Evolutionary conservation across 768 basidiomycete species (phyloP).

Genomic region (Termitomyces sp.): DNA sequence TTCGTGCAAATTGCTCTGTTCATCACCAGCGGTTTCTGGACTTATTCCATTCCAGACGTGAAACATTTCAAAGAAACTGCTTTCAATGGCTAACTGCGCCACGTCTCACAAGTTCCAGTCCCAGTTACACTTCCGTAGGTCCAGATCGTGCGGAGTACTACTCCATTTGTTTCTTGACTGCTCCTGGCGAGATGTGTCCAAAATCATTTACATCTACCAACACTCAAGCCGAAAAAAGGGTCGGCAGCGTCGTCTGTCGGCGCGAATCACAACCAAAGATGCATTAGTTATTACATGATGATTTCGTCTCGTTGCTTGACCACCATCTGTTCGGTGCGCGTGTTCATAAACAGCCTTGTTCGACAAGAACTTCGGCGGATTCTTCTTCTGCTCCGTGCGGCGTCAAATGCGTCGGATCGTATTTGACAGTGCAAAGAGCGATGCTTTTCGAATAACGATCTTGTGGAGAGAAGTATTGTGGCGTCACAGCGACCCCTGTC

Average conservation of each 20-base stretch:
- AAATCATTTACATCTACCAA: not conserved
- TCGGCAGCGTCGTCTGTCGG: not conserved
- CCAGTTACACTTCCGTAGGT: too few species aligned
- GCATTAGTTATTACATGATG: not conserved
- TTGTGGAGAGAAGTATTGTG: not conserved
- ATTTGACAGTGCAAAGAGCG: not conserved
- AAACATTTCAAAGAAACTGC: too few species aligned
- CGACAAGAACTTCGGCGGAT: not conserved
- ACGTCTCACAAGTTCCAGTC: too few species aligned
- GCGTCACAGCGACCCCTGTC: not conserved
- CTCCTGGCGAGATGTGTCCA: not conserved
- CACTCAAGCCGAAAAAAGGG: not conserved
- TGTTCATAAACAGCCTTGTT: not conserved
- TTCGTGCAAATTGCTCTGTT: not conserved
- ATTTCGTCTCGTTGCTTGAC: not conserved
- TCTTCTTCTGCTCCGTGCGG: not conserved
- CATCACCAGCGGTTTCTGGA: not conserved
- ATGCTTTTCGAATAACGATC: not conserved
- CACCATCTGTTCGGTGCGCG: not conserved
- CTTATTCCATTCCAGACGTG: too few species aligned
- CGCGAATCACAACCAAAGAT: not conserved
- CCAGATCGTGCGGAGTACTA: not conserved
- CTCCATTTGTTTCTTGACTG: too few species aligned
- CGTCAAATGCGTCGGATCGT: not conserved
- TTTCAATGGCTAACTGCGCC: not conserved